A percentile compares a stretch with the other conserved stretches of the same genome.
These are phyloP conservation scores for Magnolia officinalis DNA, from an alignment of 164 flowering plant genomes.

Conservation along the genomic window DNA sequence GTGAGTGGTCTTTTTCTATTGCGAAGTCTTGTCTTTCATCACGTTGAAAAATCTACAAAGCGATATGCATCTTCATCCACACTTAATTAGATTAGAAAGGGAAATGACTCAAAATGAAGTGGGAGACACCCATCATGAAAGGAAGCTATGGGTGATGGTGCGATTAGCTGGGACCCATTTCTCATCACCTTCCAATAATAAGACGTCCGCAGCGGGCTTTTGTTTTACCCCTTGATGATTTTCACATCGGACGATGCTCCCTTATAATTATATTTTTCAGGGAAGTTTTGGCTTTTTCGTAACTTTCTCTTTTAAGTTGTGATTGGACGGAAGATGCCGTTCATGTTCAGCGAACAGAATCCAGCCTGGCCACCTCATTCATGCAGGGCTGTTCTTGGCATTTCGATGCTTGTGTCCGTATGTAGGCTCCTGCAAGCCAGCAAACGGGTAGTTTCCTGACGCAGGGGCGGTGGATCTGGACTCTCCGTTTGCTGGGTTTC, in stretches of 20 bases:
- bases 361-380: not conserved
- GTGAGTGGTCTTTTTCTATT: not conserved
- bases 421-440: not conserved
- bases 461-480: too few relatives aligned
- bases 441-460: not conserved
- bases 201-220: not conserved
- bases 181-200: not conserved
- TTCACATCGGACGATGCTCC: not conserved
- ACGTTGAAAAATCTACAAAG: not conserved
- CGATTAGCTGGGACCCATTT: not conserved
- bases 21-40: not conserved
- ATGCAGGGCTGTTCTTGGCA: not conserved
- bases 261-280: not conserved
- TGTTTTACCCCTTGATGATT: not conserved
- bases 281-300: not conserved
- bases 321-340: not conserved
- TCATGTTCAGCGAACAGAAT: not conserved
- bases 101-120: not conserved
- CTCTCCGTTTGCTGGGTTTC: not conserved
- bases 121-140: not conserved
- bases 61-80: not conserved
- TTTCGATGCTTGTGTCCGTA: not conserved
- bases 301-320: not conserved
- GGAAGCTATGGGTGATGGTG: not conserved
- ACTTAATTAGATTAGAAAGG: not conserved